Evolutionary conservation across 1,284 basidiomycete species (phyloP).

Genomic region (Ceratobasidium sp.): DNA sequence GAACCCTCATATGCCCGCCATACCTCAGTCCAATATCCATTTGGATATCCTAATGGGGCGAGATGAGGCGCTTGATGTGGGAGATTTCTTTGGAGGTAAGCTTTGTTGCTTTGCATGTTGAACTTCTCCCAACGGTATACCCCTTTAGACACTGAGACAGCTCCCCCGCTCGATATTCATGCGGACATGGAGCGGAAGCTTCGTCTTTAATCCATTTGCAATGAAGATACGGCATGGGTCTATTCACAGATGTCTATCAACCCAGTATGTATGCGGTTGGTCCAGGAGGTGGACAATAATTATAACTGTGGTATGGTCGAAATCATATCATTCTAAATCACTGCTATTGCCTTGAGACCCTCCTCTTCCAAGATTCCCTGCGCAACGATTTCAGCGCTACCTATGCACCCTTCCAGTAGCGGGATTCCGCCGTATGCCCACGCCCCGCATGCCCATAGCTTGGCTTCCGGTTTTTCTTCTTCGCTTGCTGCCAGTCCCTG

Average conservation of each 20-base stretch:
- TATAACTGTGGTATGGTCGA: slow-evolving; percentile 23
- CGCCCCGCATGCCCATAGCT: slow-evolving; percentile 65
- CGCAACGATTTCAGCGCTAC: slow-evolving; percentile 63
- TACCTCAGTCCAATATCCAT: slow-evolving; percentile 76
- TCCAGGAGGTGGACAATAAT: slow-evolving; percentile 17
- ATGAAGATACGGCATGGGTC: slow-evolving; percentile 40
- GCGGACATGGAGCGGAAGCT: slow-evolving; percentile 75
- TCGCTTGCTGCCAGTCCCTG: slow-evolving; percentile 45
- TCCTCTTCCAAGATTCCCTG: slow-evolving; percentile 46
- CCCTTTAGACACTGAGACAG: slow-evolving; percentile 62
- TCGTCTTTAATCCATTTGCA: slow-evolving; percentile 55
- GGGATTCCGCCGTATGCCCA: slow-evolving; percentile 67
- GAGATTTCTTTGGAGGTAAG: slow-evolving; percentile 76
- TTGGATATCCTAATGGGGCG: slow-evolving; percentile 91
- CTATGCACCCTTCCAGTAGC: slow-evolving; percentile 68
- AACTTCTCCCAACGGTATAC: slow-evolving; percentile 38
- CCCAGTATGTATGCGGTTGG: neutral
- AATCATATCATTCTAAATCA: slow-evolving; percentile 3
- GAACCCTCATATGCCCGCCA: slow-evolving; percentile 68
- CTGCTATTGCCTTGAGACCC: slow-evolving; percentile 11
- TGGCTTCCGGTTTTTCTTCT: slow-evolving; percentile 50
- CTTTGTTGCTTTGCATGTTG: slow-evolving; percentile 39
- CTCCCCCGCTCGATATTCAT: slow-evolving; percentile 66
- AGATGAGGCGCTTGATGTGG: slow-evolving; percentile 78
- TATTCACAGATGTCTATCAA: neutral